Percentiles rank a stretch among this genome's conserved stretches.
phyloP scores from a whole-genome alignment of 2,329 filamentous ascomycete species.

The Tricladium varicosporioides region DNA sequence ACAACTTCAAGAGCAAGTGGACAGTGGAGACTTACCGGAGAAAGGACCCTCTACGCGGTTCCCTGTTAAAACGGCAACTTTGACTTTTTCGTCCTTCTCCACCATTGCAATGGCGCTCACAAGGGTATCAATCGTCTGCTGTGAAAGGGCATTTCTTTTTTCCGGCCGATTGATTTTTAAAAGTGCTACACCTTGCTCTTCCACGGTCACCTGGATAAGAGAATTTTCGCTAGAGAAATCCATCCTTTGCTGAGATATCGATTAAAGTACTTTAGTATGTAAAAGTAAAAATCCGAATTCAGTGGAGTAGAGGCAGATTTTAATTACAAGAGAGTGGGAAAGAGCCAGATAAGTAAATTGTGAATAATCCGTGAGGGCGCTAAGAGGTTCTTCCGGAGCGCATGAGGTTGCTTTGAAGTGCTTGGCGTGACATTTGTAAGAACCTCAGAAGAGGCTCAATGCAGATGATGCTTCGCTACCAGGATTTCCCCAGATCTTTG shows the following conservation, averaged over 20 bases:
- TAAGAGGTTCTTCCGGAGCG: background rate
- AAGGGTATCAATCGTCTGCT: conserved; percentile 22
- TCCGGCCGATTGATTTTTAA: conserved; percentile 52
- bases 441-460: background rate
- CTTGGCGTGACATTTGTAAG: background rate
- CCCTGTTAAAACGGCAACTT: conserved; percentile 52
- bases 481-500: too few relatives aligned
- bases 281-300: too few relatives aligned
- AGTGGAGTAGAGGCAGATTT: too few relatives aligned
- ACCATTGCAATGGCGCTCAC: conserved; percentile 36
- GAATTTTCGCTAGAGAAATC: conserved; percentile 17
- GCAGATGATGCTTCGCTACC: background rate
- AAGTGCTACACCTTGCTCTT: conserved; percentile 41
- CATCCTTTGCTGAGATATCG: conserved; percentile 1
- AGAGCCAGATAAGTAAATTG: background rate
- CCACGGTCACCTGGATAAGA: conserved; percentile 28
- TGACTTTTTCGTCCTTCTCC: conserved; percentile 51
- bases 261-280: background rate
- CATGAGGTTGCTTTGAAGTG: background rate
- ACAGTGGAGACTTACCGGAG: conserved; percentile 12
- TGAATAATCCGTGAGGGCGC: background rate
- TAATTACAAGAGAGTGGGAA: too few relatives aligned
- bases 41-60: conserved; percentile 11
- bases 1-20: conserved; percentile 12
- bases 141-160: conserved; percentile 59